Evolutionary conservation across 2,329 filamentous ascomycete species (phyloP).

Genomic region (Pochonia chlamydosporia): DNA sequence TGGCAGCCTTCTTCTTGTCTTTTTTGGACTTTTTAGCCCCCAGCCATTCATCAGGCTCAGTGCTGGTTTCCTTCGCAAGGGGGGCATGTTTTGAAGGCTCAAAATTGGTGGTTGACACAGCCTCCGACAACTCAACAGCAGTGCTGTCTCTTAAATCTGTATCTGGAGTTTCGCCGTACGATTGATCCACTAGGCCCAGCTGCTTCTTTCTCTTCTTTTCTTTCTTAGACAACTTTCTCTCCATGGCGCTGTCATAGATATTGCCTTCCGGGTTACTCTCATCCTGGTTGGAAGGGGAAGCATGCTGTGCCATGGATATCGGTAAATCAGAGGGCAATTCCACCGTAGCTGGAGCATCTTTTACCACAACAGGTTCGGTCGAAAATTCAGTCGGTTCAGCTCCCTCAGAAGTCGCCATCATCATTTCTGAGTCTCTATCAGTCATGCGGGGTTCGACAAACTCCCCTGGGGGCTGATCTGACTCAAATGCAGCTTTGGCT

Average conservation of each 20-base stretch:
- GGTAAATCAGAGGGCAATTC: not conserved
- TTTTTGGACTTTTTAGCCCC: slow-evolving; percentile 23
- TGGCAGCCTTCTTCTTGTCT: slow-evolving; percentile 31
- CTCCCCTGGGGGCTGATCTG: not conserved
- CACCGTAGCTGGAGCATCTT: not conserved
- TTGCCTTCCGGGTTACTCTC: not conserved
- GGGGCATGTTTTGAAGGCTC: not conserved
- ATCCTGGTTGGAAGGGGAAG: not conserved
- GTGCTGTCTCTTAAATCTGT: not conserved
- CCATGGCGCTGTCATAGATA: not conserved
- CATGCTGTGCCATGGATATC: not conserved
- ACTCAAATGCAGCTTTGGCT: not conserved
- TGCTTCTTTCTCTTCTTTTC: slow-evolving; percentile 18
- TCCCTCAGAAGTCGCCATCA: not conserved
- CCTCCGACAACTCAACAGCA: not conserved
- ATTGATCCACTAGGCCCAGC: not conserved
- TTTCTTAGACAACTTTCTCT: slow-evolving; percentile 20
- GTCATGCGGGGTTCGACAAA: not conserved
- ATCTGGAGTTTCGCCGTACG: not conserved
- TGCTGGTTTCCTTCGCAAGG: slow-evolving; percentile 3
- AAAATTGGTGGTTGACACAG: not conserved
- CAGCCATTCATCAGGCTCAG: slow-evolving; percentile 9
- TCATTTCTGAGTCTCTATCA: not conserved
- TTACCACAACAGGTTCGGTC: not conserved
- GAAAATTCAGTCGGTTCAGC: not conserved